Conservation (phyloP, 345 rosid species). For the Bruguiera gymnorhiza region DNA sequence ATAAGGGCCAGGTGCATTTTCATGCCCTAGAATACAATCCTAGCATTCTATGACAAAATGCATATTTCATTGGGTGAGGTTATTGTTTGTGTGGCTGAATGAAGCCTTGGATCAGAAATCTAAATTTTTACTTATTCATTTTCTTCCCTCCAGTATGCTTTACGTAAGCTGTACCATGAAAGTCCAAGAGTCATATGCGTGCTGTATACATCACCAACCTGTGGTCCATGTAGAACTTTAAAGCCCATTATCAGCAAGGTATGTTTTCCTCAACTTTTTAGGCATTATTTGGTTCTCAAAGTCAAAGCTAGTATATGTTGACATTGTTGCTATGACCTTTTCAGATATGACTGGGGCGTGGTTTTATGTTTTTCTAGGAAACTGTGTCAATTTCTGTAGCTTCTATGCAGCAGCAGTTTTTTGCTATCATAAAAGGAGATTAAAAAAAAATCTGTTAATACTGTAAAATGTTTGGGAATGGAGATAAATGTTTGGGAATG, state of each 20-base stretch:
- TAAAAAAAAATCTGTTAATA: too few species aligned
- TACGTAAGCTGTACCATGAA: slow-evolving; percentile 91
- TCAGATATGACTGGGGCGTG: too few species aligned
- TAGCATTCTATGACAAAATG: neutral
- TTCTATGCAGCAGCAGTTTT: too few species aligned
- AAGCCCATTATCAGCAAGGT: slow-evolving; percentile 98
- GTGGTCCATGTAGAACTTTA: slow-evolving; percentile 96
- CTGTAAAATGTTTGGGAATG: too few species aligned
- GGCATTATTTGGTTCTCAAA: neutral
- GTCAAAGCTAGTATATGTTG: neutral
- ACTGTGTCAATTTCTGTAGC: too few species aligned
- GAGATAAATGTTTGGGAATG: too few species aligned
- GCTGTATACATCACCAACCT: slow-evolving; percentile 83
- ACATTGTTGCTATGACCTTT: neutral
- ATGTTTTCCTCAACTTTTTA: neutral
- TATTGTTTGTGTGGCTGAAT: neutral
- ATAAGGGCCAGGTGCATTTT: slow-evolving; percentile 78
- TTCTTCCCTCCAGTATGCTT: slow-evolving; percentile 64
- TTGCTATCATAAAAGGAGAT: too few species aligned
- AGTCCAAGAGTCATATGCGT: slow-evolving; percentile 86
- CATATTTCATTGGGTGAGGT: neutral
- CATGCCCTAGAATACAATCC: neutral
- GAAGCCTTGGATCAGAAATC: slow-evolving; percentile 2
- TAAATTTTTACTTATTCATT: slow-evolving; percentile 8
- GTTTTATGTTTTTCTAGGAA: too few species aligned